phyloP scores from a whole-genome alignment of 306 rosid species.

The Cotoneaster glaucophyllus region DNA sequence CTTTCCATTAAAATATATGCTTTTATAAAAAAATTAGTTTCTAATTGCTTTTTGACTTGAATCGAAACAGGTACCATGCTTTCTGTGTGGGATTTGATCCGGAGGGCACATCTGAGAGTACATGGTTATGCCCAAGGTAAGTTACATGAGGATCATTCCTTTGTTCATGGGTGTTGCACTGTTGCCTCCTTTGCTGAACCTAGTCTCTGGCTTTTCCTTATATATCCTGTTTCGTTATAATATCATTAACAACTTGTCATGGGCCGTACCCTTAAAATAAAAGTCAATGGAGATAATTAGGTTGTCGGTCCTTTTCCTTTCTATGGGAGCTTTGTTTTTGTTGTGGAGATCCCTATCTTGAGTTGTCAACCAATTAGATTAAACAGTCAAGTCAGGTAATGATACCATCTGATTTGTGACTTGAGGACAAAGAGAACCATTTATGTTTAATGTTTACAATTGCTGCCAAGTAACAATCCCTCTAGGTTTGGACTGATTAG shows the following conservation, averaged over 20 bases:
- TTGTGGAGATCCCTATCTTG: neutral
- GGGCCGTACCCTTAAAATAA: conserved; percentile 2
- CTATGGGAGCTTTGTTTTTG: neutral
- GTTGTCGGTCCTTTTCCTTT: conserved; percentile 11
- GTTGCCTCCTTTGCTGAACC: neutral
- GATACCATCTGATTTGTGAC: neutral
- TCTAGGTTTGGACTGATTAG: neutral
- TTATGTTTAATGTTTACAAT: neutral
- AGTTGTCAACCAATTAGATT: neutral
- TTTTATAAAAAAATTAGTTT: neutral
- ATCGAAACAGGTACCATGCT: conserved; percentile 84
- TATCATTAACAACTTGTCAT: conserved; percentile 4
- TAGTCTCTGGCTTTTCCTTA: neutral
- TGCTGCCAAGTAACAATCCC: neutral
- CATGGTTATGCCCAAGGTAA: conserved; percentile 99
- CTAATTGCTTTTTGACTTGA: conserved; percentile 22
- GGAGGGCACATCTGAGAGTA: conserved; percentile 64
- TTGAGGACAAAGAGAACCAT: neutral
- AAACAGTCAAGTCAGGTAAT: neutral
- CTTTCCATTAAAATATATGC: neutral
- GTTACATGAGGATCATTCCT: conserved; percentile 13
- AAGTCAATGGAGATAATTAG: neutral
- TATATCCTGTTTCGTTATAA: neutral
- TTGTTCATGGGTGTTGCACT: conserved; percentile 6
- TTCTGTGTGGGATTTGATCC: conserved; percentile 95